phyloP scores from a whole-genome alignment of 2,329 filamentous ascomycete genomes.

The Neonectria hederae region DNA sequence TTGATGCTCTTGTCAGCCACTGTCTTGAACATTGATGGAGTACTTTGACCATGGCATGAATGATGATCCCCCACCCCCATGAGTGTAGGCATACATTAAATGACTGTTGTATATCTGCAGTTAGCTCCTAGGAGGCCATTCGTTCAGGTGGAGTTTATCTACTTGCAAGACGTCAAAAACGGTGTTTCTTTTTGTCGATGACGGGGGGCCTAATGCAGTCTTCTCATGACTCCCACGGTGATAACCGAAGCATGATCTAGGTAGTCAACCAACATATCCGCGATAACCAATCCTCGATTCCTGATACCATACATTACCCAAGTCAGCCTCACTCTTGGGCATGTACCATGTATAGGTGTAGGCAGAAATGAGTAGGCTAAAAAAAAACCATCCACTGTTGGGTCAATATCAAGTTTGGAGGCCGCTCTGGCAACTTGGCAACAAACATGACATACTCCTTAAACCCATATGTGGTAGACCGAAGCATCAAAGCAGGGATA shows the following conservation, averaged over 20 bases:
- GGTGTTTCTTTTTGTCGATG: not conserved
- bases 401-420: not conserved
- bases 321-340: not conserved
- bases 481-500: not conserved
- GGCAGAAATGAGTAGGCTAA: not conserved
- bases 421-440: not conserved
- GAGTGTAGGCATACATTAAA: not conserved
- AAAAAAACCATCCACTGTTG: not conserved
- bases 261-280: not conserved
- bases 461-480: not conserved
- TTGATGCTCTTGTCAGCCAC: not conserved
- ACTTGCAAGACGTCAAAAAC: not conserved
- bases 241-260: not conserved
- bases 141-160: not conserved
- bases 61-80: not conserved
- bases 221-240: not conserved
- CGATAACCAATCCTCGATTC: not conserved
- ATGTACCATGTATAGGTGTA: not conserved
- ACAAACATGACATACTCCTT: not conserved
- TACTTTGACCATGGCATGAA: not conserved
- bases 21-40: not conserved
- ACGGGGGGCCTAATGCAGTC: not conserved
- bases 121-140: not conserved
- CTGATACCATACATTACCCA: not conserved
- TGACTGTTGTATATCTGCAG: not conserved